These are phyloP conservation scores for Hypericum androsaemum DNA, from an alignment of 345 rosid species.

Conservation along the genomic window DNA sequence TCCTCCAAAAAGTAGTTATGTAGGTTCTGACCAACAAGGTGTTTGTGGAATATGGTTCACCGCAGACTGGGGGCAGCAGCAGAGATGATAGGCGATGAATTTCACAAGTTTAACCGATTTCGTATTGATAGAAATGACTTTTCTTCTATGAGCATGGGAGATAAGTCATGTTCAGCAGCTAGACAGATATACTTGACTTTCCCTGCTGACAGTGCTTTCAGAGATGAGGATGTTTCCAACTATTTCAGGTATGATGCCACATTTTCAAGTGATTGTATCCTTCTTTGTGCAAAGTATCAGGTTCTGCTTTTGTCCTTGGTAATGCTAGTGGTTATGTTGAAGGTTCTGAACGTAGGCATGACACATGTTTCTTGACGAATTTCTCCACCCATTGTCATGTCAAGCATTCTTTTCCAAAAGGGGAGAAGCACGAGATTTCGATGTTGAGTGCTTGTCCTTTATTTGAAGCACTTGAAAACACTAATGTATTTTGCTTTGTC, in stretches of 20 bases:
- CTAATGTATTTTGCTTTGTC: too few species aligned
- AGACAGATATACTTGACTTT: constrained; percentile 95
- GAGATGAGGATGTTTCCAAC: constrained; percentile 87
- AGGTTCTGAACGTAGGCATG: too few species aligned
- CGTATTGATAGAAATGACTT: constrained; percentile 51
- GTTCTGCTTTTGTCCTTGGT: not conserved
- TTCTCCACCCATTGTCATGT: too few species aligned
- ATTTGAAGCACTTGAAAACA: too few species aligned
- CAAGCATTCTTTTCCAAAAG: too few species aligned
- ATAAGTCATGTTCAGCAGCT: constrained; percentile 63
- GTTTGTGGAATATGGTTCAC: constrained; percentile 9
- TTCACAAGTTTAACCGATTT: constrained; percentile 46
- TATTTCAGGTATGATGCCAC: constrained; percentile 57
- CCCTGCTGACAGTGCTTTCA: constrained; percentile 93
- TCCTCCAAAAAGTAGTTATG: not conserved
- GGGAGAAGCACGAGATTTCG: too few species aligned
- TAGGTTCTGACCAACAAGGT: not conserved
- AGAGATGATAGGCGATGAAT: constrained; percentile 45
- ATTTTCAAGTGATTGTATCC: not conserved
- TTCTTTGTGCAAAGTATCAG: not conserved
- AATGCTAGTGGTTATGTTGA: too few species aligned
- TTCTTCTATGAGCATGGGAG: constrained; percentile 52
- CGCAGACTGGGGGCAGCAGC: constrained; percentile 49
- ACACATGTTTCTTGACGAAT: too few species aligned
- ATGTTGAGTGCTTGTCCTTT: too few species aligned